Evolutionary conservation across 192 early-diverging fungal genomes (phyloP), one percentile per base, ranked within the genome.

Genomic region (Backusella australiensis): DNA sequence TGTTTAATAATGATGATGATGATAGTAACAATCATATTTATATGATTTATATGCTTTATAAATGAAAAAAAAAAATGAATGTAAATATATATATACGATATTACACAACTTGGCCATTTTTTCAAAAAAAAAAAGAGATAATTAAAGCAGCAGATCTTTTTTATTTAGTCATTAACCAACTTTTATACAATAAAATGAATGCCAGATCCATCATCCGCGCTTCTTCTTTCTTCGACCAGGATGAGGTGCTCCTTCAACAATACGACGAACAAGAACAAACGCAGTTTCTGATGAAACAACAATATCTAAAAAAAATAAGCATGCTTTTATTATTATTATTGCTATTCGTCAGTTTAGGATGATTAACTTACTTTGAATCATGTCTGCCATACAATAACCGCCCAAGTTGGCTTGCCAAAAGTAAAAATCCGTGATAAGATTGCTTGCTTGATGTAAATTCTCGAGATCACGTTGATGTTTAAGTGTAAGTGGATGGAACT

Each of bases 1-100:
- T 83, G 91, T 95, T 78, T 98, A 92, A 89, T 26, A 11, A 15
- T 29, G 6, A 36, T 2, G 4, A 73, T 34, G 21, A 59, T 32
- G 32, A 32, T 32, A 32, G 3, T 32, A 12, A 39, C 38, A 39
- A 39, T 39, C 38, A 12, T 39, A 39, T 39, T 39, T 39, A 39
- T 11, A 12, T 39, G 38, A 0, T 39, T 39, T 39, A 29, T 29
- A 29, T 29, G 53, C 4, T 23, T 23, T 23, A 56, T 11, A 56
- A 9, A 21, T n/a, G 8, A 56, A 23, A 23, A 56, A 56, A 56
- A 23, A 23, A 56, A 23, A 21, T n/a, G 17, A n/a, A 19, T 21
- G 17, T 32, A 32, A 23, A 8, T 26, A 26, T 26, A 59, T 26
- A 59, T 59, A 59, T 26, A 59, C 53, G 8, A 9, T 52, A 52